Conservation (phyloP, 306 rosid species). For the Cucurbita ficifolia region DNA sequence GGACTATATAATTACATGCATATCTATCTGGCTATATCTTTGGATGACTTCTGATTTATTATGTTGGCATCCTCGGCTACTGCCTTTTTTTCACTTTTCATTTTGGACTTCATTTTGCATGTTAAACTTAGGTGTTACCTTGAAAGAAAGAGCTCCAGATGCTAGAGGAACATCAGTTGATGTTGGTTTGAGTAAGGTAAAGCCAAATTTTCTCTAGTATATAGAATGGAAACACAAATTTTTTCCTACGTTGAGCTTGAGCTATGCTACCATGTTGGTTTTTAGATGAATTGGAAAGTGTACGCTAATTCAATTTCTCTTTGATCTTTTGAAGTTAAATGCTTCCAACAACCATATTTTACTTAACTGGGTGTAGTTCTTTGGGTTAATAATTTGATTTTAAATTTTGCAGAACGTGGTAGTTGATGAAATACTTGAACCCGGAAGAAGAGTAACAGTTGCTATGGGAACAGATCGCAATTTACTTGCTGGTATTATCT, state of each 20-base stretch:
- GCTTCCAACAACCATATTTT: not conserved
- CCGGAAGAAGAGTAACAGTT: conserved; percentile 76
- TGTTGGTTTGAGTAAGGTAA: conserved; percentile 88
- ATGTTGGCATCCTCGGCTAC: not conserved
- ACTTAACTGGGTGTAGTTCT: not conserved
- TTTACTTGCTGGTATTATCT: conserved; percentile 48
- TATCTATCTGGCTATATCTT: not conserved
- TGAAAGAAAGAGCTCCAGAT: conserved; percentile 40
- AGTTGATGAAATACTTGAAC: conserved; percentile 67
- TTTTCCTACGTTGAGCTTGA: not conserved
- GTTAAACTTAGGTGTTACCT: conserved; percentile 50
- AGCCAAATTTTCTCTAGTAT: not conserved
- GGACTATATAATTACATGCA: not conserved
- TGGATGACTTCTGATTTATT: not conserved
- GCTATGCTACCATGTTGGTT: not conserved
- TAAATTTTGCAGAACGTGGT: conserved; percentile 39
- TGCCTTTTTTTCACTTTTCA: not conserved
- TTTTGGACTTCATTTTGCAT: conserved; percentile 1
- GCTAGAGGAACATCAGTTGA: conserved; percentile 52
- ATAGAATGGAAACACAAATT: not conserved
- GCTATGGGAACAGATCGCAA: conserved; percentile 88
- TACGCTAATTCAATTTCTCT: not conserved
- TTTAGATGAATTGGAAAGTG: not conserved
- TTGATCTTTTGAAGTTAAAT: not conserved
- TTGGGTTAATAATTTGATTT: not conserved